Evolutionary conservation across 331 rosid species (phyloP).

Genomic region (Spiraea crenata): DNA sequence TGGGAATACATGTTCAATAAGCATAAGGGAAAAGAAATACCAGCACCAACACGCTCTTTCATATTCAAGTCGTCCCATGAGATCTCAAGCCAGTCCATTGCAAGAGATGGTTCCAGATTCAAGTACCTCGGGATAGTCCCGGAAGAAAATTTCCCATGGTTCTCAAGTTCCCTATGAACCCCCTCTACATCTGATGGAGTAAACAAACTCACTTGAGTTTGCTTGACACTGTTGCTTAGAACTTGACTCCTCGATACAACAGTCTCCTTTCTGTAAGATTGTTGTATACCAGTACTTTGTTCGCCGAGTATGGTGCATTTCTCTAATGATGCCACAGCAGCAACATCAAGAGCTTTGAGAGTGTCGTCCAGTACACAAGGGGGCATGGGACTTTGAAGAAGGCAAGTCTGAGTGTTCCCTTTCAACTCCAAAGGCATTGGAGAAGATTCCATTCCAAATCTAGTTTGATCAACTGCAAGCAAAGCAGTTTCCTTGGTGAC

Average conservation of each 20-base stretch:
- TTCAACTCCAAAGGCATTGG: constrained; percentile 39
- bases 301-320: constrained; percentile 26
- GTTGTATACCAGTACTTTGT: constrained; percentile 38
- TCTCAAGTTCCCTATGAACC: constrained; percentile 40
- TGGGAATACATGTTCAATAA: not conserved
- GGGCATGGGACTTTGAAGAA: constrained; percentile 40
- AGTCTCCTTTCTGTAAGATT: constrained; percentile 35
- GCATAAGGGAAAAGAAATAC: constrained; percentile 40
- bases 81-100: constrained; percentile 99
- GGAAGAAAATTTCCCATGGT: constrained; percentile 36
- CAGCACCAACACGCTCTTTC: constrained; percentile 96
- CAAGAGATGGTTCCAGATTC: constrained; percentile 88
- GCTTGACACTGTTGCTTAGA: constrained; percentile 36
- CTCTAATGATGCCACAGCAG: constrained; percentile 34
- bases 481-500: constrained; percentile 40
- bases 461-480: constrained; percentile 47
- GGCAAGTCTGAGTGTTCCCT: constrained; percentile 38
- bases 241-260: constrained; percentile 42
- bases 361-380: constrained; percentile 42
- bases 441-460: constrained; percentile 38
- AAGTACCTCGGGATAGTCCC: constrained; percentile 56
- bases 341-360: constrained; percentile 31
- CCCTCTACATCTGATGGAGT: constrained; percentile 41
- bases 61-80: constrained; percentile 86
- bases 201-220: constrained; percentile 33